phyloP scores from a whole-genome alignment of 257 asterid species.

The Verbascum thapsus region DNA sequence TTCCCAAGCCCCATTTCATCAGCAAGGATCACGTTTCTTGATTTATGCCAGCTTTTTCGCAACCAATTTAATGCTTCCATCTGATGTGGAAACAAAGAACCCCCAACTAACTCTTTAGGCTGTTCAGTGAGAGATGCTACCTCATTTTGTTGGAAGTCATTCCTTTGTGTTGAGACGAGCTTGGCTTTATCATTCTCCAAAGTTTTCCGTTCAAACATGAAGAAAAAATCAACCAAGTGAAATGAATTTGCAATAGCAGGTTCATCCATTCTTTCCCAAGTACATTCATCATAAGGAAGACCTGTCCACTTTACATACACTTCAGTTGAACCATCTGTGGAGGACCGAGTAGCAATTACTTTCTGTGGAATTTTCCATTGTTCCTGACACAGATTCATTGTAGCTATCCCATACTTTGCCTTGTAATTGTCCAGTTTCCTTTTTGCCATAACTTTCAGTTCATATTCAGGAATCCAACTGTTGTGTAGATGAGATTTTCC shows the following conservation, averaged over 20 bases:
- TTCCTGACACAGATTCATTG: slow-evolving; percentile 79
- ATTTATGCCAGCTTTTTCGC: slow-evolving; percentile 89
- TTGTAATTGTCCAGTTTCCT: slow-evolving; percentile 91
- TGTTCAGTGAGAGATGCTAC: slow-evolving; percentile 76
- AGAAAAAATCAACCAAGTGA: slow-evolving; percentile 69
- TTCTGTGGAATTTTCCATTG: slow-evolving; percentile 92
- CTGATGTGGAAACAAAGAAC: slow-evolving; percentile 92
- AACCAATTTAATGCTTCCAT: slow-evolving; percentile 98
- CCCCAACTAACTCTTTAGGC: slow-evolving; percentile 87
- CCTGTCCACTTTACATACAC: slow-evolving; percentile 86
- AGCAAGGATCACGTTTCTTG: slow-evolving; percentile 95
- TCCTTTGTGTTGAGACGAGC: slow-evolving; percentile 43
- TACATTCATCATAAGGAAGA: slow-evolving; percentile 93
- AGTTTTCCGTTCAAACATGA: slow-evolving; percentile 72
- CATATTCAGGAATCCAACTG: slow-evolving; percentile 84
- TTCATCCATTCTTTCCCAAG: slow-evolving; percentile 91
- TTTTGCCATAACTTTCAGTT: slow-evolving; percentile 79
- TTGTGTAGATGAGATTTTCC: slow-evolving; percentile 91
- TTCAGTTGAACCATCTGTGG: slow-evolving; percentile 64
- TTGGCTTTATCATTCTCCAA: slow-evolving; percentile 50
- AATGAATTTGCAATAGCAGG: slow-evolving; percentile 61
- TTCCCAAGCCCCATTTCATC: slow-evolving; percentile 99
- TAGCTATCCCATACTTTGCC: slow-evolving; percentile 76
- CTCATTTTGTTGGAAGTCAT: slow-evolving; percentile 50
- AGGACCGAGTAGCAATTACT: slow-evolving; percentile 69